These are phyloP conservation scores for Caryopteris hybrid DNA, from an alignment of 305 asterid species.

Conservation along the genomic window DNA sequence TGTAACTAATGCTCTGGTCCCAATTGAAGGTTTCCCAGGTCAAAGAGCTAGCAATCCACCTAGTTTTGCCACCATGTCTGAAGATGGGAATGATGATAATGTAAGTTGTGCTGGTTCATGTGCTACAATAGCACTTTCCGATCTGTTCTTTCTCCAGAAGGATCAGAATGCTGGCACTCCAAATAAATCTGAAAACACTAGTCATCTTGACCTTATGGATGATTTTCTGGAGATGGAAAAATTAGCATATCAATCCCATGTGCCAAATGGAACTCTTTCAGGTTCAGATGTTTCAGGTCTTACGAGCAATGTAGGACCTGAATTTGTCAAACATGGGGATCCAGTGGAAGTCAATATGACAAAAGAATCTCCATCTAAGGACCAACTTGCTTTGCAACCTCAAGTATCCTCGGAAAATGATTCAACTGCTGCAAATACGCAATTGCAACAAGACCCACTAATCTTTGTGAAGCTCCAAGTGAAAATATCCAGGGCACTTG, in stretches of 20 bases:
- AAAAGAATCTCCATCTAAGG: conserved; percentile 26
- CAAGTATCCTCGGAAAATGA: conserved; percentile 21
- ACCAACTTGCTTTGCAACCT: conserved; percentile 20
- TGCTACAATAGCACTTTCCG: conserved; percentile 47
- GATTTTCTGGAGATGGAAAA: conserved; percentile 99
- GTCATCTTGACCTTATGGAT: conserved; percentile 72
- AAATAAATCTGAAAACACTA: conserved; percentile 48
- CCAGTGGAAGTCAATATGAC: conserved; percentile 24
- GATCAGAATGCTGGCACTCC: conserved; percentile 52
- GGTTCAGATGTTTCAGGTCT: conserved; percentile 30
- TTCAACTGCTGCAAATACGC: conserved; percentile 26
- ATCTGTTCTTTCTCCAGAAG: conserved; percentile 52
- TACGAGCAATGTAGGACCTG: conserved; percentile 11
- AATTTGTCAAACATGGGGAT: conserved; percentile 27
- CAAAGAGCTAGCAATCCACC: conserved; percentile 45
- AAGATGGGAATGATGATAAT: conserved; percentile 69
- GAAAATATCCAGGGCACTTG: conserved; percentile 50
- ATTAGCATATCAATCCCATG: conserved; percentile 60
- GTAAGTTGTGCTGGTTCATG: conserved; percentile 79
- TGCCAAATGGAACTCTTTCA: conserved; percentile 36
- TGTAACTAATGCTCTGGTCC: conserved; percentile 24
- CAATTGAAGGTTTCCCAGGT: conserved; percentile 36
- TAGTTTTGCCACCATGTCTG: conserved; percentile 58
- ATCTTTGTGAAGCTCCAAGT: conserved; percentile 47
- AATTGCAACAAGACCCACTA: conserved; percentile 26